Base-by-base conservation (phyloP, 805 yeast genomes). In the Saturnispora hagleri region DNA sequence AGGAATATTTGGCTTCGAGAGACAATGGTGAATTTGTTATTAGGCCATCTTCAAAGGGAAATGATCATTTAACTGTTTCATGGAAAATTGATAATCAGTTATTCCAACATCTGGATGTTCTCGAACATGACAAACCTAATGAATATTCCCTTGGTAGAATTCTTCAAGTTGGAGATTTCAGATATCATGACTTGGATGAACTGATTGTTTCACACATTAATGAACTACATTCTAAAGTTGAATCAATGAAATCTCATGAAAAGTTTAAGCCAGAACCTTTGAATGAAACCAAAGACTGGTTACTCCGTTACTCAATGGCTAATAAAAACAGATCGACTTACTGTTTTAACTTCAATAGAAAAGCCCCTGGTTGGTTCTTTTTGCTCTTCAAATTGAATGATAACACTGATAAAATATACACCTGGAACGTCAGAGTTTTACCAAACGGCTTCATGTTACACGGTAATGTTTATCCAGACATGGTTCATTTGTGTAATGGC, bases 41-140 rank as follows among this genome's bases (percentile, higher is more conserved):
- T 51, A 79, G 99, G 59, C 99, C 98, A 18, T 89, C 97, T 0
- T 88, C 96, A 9, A 81, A 83, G 56, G 99, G 99, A 43, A 75
- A 79, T 46, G 86, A 88, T 56, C 97, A 83, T 67, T 75, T 93
- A 59, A 89, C 96, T 2, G 83, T 91, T 42, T 91, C 99, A 0
- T 93, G 98, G 97, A 93, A 93, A 66, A 90, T 93, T 45, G 93
- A 87, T 54, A 91, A 87, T 63, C 86, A 84, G 64, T 70, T 91
- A 55, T 93, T 85, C 70, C 98, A 93, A 66, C 98, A 93, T 65
- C 72, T 93, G 57, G 93, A 89, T 59, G 86, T 93, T 45, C 73
- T 82, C 55, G 98, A 93, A 68, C 75, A 77, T 46, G 82, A 76
- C 45, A 81, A 81, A 61, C 83, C 78, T 49, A 80, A 79, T 55